Percentiles rank a stretch among this genome's conserved stretches.
These are phyloP conservation scores for Monilinia polystroma DNA, from an alignment of 2,329 filamentous ascomycete species.

Conservation along the genomic window DNA sequence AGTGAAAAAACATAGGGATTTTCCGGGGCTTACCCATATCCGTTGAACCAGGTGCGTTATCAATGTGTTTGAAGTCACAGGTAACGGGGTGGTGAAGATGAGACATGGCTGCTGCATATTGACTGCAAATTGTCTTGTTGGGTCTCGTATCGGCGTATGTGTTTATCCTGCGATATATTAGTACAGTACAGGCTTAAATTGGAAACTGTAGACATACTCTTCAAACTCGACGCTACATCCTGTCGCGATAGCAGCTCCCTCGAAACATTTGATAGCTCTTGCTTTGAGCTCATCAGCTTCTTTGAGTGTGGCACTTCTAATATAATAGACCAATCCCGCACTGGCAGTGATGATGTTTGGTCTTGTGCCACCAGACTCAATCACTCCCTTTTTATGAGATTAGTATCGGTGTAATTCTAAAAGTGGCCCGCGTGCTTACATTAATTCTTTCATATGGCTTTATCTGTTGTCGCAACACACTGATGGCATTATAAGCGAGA, in stretches of 20 bases:
- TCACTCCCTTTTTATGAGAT: slow-evolving; percentile 13
- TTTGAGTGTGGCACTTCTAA: slow-evolving; percentile 28
- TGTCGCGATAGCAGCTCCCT: slow-evolving; percentile 34
- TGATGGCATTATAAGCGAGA: slow-evolving; percentile 41
- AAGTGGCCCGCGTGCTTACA: slow-evolving; percentile 41
- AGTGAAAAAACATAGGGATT: slow-evolving; percentile 1
- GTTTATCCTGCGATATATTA: slow-evolving; percentile 24
- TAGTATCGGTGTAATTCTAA: background rate
- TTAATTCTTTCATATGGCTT: slow-evolving; percentile 40
- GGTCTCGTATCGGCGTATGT: slow-evolving; percentile 32
- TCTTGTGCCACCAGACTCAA: slow-evolving; percentile 38
- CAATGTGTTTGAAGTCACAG: slow-evolving; percentile 23
- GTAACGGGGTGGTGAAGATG: slow-evolving; percentile 24
- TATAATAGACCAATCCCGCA: slow-evolving; percentile 28
- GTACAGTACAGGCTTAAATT: background rate
- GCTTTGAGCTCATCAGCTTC: slow-evolving; percentile 27
- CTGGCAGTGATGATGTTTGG: slow-evolving; percentile 44
- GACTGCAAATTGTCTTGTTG: slow-evolving; percentile 28
- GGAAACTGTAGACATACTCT: slow-evolving; percentile 33
- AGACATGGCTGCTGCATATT: slow-evolving; percentile 29
- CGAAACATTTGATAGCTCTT: slow-evolving; percentile 32
- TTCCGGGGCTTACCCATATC: slow-evolving; percentile 35
- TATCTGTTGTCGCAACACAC: slow-evolving; percentile 40
- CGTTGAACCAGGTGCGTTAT: slow-evolving; percentile 28
- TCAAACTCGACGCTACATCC: slow-evolving; percentile 35